Evolutionary conservation across 768 basidiomycete genomes (phyloP).

Genomic region (Tephrocybe rancida): DNA sequence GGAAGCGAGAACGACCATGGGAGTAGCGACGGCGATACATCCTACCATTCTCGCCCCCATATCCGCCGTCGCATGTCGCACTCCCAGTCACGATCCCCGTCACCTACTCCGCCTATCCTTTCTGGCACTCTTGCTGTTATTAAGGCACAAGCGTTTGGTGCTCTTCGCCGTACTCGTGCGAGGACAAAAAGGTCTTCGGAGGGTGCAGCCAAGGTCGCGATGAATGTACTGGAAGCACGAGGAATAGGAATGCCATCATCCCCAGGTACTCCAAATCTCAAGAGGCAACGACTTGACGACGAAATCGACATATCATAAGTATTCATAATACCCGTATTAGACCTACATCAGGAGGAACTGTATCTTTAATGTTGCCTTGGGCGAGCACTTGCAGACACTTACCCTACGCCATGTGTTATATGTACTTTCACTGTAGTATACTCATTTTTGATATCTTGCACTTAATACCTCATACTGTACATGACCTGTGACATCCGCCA

Average conservation of each 20-base stretch:
- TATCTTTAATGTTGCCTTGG: constrained; percentile 24
- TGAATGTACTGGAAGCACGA: constrained; percentile 81
- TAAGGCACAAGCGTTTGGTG: constrained; percentile 89
- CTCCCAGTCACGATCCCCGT: constrained; percentile 53
- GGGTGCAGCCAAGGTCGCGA: constrained; percentile 69
- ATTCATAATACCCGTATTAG: constrained; percentile 10
- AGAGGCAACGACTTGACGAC: constrained; percentile 41
- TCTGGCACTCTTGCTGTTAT: constrained; percentile 88
- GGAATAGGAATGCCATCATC: constrained; percentile 53
- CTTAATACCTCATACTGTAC: constrained; percentile 19
- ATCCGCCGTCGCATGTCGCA: constrained; percentile 46
- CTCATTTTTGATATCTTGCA: constrained; percentile 21
- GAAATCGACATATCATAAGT: constrained; percentile 35
- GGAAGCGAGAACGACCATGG: constrained; percentile 55
- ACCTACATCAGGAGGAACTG: constrained; percentile 22
- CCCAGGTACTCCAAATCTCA: constrained; percentile 12
- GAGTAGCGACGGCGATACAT: constrained; percentile 57
- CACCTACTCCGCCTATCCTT: constrained; percentile 47
- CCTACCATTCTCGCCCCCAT: constrained; percentile 46
- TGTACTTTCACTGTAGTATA: constrained; percentile 21
- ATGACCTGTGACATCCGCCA: constrained; percentile 10
- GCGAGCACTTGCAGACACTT: constrained; percentile 16
- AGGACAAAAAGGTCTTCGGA: constrained; percentile 75
- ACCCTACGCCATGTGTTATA: constrained; percentile 21
- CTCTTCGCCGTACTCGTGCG: constrained; percentile 76